These are phyloP conservation scores for Pseudozyma pruni DNA, from an alignment of 1,284 basidiomycete genomes.

Conservation along the genomic window DNA sequence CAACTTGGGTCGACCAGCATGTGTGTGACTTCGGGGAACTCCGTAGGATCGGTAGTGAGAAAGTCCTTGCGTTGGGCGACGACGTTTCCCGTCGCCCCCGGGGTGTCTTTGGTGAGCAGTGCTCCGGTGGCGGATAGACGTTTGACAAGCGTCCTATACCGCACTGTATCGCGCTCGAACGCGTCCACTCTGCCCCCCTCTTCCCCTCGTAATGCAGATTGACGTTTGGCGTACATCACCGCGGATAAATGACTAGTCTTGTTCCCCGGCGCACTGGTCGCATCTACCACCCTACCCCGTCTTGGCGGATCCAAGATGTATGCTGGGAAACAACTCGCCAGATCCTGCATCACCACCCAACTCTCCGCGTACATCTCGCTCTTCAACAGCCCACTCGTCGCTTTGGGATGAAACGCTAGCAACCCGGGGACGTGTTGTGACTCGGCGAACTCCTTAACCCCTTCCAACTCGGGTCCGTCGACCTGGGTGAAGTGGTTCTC, in stretches of 20 bases:
- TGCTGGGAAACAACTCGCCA: constrained; percentile 96
- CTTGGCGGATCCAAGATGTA: constrained; percentile 71
- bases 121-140: constrained; percentile 31
- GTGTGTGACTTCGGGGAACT: constrained; percentile 38
- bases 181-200: constrained; percentile 35
- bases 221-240: constrained; percentile 68
- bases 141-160: constrained; percentile 32
- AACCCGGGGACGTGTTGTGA: constrained; percentile 79
- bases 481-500: constrained; percentile 58
- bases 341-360: constrained; percentile 92
- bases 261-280: constrained; percentile 96
- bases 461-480: constrained; percentile 31
- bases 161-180: constrained; percentile 51
- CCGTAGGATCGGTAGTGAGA: constrained; percentile 42
- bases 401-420: constrained; percentile 77
- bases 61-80: constrained; percentile 52
- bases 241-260: constrained; percentile 95
- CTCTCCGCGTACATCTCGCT: constrained; percentile 75
- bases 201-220: not conserved
- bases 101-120: constrained; percentile 5
- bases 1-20: constrained; percentile 65
- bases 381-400: constrained; percentile 53
- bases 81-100: constrained; percentile 40
- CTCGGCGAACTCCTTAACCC: constrained; percentile 63
- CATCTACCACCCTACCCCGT: constrained; percentile 78